These are phyloP conservation scores for Yamadazyma endophytica DNA, from an alignment of 805 yeast genomes.

Conservation along the genomic window DNA sequence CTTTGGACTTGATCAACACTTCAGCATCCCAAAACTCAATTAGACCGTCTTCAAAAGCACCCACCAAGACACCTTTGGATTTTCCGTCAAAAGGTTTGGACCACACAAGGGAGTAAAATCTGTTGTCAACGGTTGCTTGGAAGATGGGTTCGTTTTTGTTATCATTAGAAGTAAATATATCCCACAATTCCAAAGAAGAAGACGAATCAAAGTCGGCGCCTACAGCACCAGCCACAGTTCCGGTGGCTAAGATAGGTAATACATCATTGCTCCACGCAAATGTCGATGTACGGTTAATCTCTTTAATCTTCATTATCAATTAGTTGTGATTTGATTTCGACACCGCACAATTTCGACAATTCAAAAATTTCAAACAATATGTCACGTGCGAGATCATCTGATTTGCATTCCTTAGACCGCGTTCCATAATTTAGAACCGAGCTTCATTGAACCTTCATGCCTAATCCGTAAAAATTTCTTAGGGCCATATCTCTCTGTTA, in stretches of 20 bases:
- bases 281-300: constrained; percentile 82
- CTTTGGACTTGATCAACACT: constrained; percentile 38
- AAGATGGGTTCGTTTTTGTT: constrained; percentile 28
- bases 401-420: too few species aligned
- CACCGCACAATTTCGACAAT: constrained; percentile 1
- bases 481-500: neutral
- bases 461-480: too few species aligned
- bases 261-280: constrained; percentile 89
- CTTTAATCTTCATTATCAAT: constrained; percentile 69
- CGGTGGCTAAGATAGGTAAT: constrained; percentile 78
- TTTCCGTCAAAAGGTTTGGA: constrained; percentile 50
- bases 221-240: constrained; percentile 94
- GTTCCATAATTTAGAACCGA: too few species aligned
- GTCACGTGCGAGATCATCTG: too few species aligned
- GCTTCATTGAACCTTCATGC: too few species aligned
- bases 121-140: constrained; percentile 29
- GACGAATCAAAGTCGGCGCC: constrained; percentile 81
- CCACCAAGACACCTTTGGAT: constrained; percentile 64
- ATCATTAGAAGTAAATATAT: constrained; percentile 43
- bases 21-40: constrained; percentile 76
- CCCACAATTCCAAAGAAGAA: constrained; percentile 78
- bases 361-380: too few species aligned
- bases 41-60: constrained; percentile 81
- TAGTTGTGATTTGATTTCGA: neutral
- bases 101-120: constrained; percentile 83